Percentiles rank a stretch among this genome's conserved stretches.
Evolutionary conservation across 257 asterid genomes (phyloP).

Genomic region (Solanum piurae): DNA sequence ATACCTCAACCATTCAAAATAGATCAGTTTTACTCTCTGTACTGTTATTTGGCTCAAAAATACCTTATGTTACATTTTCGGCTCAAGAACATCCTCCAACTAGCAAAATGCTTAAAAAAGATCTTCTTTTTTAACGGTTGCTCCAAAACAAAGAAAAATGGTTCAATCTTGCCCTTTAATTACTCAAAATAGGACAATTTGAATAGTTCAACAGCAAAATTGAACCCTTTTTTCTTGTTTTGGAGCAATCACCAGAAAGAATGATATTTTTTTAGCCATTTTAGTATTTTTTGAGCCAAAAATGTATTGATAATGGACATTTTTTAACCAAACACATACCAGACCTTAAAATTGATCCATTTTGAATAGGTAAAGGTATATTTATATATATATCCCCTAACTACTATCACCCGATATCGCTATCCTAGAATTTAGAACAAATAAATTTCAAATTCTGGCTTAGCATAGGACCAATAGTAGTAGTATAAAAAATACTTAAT

Average conservation of each 20-base stretch:
- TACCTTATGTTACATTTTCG: neutral
- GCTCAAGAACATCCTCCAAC: neutral
- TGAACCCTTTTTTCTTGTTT: neutral
- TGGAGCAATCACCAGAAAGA: neutral
- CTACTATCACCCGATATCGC: neutral
- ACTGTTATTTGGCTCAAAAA: neutral
- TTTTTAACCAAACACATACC: neutral
- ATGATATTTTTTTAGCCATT: neutral
- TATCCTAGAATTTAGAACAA: neutral
- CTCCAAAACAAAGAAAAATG: neutral
- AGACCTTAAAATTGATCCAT: too few species aligned
- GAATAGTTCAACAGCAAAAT: neutral
- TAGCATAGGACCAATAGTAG: neutral
- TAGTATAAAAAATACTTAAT: neutral
- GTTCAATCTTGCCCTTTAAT: neutral
- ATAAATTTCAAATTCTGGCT: neutral
- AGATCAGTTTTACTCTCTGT: neutral
- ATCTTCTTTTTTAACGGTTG: neutral
- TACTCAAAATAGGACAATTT: neutral
- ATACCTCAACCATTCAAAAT: neutral
- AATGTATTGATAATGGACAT: neutral
- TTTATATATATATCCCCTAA: too few species aligned
- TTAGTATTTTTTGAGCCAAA: neutral
- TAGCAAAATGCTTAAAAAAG: neutral
- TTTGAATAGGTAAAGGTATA: too few species aligned